Evolutionary conservation across 2,329 filamentous ascomycete species (phyloP).

Genomic region (Pseudogymnoascus sp.): DNA sequence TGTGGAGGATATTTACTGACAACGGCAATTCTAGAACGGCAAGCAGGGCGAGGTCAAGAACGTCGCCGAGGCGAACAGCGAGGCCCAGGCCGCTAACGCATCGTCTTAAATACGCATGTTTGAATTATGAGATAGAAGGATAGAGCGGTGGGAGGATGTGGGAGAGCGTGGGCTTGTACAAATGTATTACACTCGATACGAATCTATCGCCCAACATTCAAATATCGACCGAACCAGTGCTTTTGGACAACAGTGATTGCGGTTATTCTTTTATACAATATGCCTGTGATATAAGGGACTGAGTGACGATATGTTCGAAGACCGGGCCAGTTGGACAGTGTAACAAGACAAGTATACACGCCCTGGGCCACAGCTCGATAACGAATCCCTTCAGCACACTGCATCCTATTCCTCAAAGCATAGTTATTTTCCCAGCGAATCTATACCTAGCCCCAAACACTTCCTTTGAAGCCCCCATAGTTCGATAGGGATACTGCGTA

Average conservation of each 20-base stretch:
- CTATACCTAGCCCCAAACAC: not conserved
- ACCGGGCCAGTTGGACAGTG: not conserved
- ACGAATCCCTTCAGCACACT: not conserved
- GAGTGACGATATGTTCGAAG: not conserved
- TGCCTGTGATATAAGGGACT: not conserved
- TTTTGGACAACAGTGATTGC: not conserved
- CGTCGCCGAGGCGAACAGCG: conserved; percentile 51
- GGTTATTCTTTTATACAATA: not conserved
- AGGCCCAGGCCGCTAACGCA: conserved; percentile 20
- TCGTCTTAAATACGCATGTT: conserved; percentile 19
- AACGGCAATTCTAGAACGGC: conserved; percentile 61
- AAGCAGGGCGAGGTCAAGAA: conserved; percentile 84
- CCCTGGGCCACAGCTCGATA: not conserved
- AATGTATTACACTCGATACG: conserved; percentile 21
- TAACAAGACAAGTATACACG: not conserved
- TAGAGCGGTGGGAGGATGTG: conserved; percentile 7
- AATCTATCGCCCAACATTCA: conserved; percentile 9
- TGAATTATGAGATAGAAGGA: not conserved
- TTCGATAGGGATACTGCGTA: not conserved
- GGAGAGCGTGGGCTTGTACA: conserved; percentile 22
- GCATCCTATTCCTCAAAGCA: not conserved
- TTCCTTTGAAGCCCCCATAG: not conserved
- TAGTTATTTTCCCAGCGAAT: not conserved
- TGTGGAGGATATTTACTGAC: conserved; percentile 17
- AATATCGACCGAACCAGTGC: not conserved